A percentile compares a stretch with the other conserved stretches of the same genome.
Conservation (phyloP, 768 basidiomycete species). For the Tulasnella sp. region DNA sequence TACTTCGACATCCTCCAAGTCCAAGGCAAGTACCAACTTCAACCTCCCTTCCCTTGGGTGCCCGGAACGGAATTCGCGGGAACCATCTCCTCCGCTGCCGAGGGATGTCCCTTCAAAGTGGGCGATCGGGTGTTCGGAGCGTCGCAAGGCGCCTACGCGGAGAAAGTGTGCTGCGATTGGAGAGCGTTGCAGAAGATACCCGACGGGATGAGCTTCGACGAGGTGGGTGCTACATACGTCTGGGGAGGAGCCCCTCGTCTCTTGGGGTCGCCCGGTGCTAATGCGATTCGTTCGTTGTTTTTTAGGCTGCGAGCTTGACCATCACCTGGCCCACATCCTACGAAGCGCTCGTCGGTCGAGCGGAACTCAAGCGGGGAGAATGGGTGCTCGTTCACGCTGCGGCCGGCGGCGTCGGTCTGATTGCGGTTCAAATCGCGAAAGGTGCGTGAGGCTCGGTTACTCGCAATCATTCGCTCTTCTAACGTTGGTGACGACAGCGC, state of each 20-base stretch:
- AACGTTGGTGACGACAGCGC: conserved; percentile 46
- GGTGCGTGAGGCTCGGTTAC: conserved; percentile 30
- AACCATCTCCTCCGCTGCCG: conserved; percentile 48
- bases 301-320: conserved; percentile 69
- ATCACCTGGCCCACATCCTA: conserved; percentile 94
- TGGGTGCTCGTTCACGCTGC: conserved; percentile 89
- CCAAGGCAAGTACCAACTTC: conserved; percentile 42
- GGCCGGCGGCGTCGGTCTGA: conserved; percentile 92
- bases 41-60: conserved; percentile 50
- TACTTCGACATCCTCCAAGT: conserved; percentile 78
- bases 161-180: conserved; percentile 51
- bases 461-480: too few relatives aligned
- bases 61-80: conserved; percentile 82
- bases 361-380: conserved; percentile 71
- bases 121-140: conserved; percentile 87
- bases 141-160: conserved; percentile 68
- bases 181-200: conserved; percentile 53
- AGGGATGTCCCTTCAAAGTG: conserved; percentile 60
- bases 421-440: conserved; percentile 89
- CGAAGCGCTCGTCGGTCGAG: conserved; percentile 79
- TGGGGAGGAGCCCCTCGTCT: too few relatives aligned
- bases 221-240: neutral
- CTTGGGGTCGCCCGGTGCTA: neutral
- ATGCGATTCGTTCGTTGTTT: neutral
- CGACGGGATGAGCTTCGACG: conserved; percentile 58